phyloP scores from a whole-genome alignment of 495 filamentous ascomycete genomes.

The Hyaloscypha variabilis region DNA sequence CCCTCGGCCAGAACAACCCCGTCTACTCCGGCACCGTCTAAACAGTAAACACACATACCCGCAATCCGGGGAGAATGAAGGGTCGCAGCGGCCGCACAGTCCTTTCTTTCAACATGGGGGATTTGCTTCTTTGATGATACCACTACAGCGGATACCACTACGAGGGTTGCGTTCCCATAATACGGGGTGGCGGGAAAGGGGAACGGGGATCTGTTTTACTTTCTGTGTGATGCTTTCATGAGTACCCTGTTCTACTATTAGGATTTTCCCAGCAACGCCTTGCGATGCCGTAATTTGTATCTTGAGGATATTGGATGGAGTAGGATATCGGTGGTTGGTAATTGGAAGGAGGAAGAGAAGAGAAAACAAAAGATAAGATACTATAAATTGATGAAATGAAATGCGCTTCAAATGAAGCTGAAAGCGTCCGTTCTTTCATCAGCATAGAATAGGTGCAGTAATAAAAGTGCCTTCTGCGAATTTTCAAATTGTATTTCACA shows the following conservation, averaged over 20 bases:
- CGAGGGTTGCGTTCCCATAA: conserved; percentile 1
- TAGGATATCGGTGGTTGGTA: neutral
- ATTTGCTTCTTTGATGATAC: conserved; percentile 42
- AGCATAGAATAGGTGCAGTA: neutral
- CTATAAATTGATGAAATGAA: too few relatives aligned
- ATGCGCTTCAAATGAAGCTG: neutral
- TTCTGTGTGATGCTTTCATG: neutral
- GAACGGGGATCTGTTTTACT: neutral
- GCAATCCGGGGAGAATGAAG: conserved; percentile 4
- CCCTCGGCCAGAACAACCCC: conserved; percentile 49
- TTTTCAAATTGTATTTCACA: too few relatives aligned
- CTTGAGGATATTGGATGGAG: too few relatives aligned
- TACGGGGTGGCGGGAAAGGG: neutral
- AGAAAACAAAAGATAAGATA: neutral
- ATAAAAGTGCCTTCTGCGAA: neutral
- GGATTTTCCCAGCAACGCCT: too few relatives aligned
- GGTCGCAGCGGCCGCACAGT: conserved; percentile 13
- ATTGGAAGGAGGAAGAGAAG: neutral
- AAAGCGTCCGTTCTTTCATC: neutral
- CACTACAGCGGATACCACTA: conserved; percentile 37
- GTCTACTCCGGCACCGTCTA: conserved; percentile 46
- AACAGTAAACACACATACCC: too few relatives aligned
- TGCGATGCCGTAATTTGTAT: too few relatives aligned
- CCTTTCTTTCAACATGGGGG: conserved; percentile 14
- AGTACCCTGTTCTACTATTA: conserved; percentile 13